Evolutionary conservation across 306 rosid species (phyloP).

Genomic region (Geum urbanum): DNA sequence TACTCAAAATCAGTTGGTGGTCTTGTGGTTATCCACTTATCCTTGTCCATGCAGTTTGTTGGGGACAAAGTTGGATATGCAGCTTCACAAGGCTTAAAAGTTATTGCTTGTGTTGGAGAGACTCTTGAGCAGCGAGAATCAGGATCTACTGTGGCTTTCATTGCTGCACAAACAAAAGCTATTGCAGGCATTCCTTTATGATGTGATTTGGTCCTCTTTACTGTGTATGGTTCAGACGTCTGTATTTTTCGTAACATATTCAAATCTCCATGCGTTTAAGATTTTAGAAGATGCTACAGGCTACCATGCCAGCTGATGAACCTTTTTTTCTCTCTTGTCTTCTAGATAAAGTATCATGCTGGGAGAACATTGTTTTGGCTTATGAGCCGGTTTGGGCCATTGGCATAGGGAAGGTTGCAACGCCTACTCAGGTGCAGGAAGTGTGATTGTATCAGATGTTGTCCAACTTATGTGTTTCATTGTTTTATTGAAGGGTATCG

Average conservation of each 20-base stretch:
- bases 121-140: conserved; percentile 88
- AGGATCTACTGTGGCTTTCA: conserved; percentile 53
- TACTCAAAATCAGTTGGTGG: not conserved
- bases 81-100: conserved; percentile 66
- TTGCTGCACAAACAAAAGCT: conserved; percentile 76
- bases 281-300: not conserved
- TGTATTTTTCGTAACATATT: not conserved
- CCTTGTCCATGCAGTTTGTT: conserved; percentile 55
- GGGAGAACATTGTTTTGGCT: conserved; percentile 38
- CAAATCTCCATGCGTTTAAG: not conserved
- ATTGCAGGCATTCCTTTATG: conserved; percentile 44
- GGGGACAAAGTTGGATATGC: conserved; percentile 88
- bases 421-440: conserved; percentile 81
- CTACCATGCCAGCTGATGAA: not conserved
- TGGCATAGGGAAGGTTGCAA: conserved; percentile 58
- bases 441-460: conserved; percentile 13
- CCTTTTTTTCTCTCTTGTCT: conserved; percentile 4
- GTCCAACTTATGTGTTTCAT: not conserved
- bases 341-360: conserved; percentile 39
- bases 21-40: not conserved
- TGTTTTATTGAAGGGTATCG: not conserved
- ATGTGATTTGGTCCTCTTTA: not conserved
- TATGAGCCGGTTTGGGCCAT: conserved; percentile 52
- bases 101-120: conserved; percentile 90
- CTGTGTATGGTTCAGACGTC: not conserved